Evolutionary conservation across 2,329 filamentous ascomycete species (phyloP), one percentile per base, ranked within the genome.

Genomic region (Sporothrix inflata): DNA sequence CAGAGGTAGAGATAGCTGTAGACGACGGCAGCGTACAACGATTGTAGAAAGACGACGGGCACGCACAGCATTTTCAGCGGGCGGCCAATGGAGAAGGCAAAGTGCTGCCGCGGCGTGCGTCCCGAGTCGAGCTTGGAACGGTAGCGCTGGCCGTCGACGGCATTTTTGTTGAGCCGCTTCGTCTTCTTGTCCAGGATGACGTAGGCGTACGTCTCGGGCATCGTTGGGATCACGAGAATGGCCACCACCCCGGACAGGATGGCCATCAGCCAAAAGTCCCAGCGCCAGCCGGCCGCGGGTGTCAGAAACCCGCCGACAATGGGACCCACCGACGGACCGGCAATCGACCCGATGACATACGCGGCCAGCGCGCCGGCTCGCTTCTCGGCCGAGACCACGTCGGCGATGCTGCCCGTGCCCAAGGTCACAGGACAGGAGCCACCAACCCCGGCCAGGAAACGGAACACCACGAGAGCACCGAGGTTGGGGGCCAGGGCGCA

Each of bases 401-500:
- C 91, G 19, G 88, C 87, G 47, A 92, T 89, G 1, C 87, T 87
- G 30, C 90, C 90, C 0, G 90, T 90, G 0, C 89, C 91, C 75
- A 91, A 91, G 0, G 90, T 92, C 0, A 93, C 85, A 0, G 90
- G 90, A 0, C 90, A 89, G 0, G 86, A 87, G 9, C 87, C 86
- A 74, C 90, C 91, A 72, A 91, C 85, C 0, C 87, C 89, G 1
- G 86, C 84, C 71, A 90, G 89, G 80, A 92, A 92, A 0, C 90
- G 84, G 75, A 91, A 89, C 2, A 81, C 83, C 71, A 90, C 84
- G 47, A 91, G 81, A 69, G 84, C 79, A 11, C 78, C 80, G 9
- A 87, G 77, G n/a, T 80, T 83, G 0, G 83, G 83, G 0, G 85
- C 83, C 30, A 86, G 78, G 0, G 88, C 87, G 77, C 86, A 88